Base-by-base conservation (phyloP, 1,284 basidiomycete genomes). In the Blastosporella zonata region DNA sequence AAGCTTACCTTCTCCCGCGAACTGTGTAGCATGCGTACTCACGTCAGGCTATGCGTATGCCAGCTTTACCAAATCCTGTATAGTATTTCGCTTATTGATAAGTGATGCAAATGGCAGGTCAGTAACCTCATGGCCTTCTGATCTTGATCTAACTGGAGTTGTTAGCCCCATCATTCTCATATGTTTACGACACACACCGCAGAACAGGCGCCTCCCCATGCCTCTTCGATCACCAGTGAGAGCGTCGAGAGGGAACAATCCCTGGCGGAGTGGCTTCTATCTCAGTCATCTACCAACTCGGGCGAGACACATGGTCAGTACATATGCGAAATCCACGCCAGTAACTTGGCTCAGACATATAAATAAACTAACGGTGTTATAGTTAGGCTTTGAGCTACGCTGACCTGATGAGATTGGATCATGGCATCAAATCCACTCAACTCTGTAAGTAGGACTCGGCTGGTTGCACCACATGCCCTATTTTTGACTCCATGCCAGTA, bases 1-100 rank as follows among this genome's bases (percentile, higher is more conserved):
- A 45, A 34, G 36, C 34, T 43, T 43, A 42, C 31, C 52, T 54
- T 54, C 52, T 52, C 44, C 52, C 46, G 49, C 50, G 49, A 56
- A 51, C 13, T 12, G 23, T 47, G 17, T 15, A 42, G 48, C 29
- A 37, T 36, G 33, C n/a, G n/a, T 20, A 25, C 15, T 39, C 38
- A 39, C 46, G 22, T 42, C 38, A 39, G 22, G 6, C 10, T 4
- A 20, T 18, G 20, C 15, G 17, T 25, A 18, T 44, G 28, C 5
- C 33, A 17, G 2, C 6, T 34, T 34, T 34, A 21, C n/a, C 37
- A 33, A 37, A 25, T 22, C 22, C 20, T 25, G 6, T 34, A 25
- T n/a, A 20, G 1, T 18, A 13, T 36, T 21, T 40, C 36, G 21
- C 12, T 3, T 3, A 9, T 13, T 12, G 3, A 31, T 7, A 12